Evolutionary conservation across 345 rosid genomes (phyloP).

Genomic region (Abelmoschus esculentus): DNA sequence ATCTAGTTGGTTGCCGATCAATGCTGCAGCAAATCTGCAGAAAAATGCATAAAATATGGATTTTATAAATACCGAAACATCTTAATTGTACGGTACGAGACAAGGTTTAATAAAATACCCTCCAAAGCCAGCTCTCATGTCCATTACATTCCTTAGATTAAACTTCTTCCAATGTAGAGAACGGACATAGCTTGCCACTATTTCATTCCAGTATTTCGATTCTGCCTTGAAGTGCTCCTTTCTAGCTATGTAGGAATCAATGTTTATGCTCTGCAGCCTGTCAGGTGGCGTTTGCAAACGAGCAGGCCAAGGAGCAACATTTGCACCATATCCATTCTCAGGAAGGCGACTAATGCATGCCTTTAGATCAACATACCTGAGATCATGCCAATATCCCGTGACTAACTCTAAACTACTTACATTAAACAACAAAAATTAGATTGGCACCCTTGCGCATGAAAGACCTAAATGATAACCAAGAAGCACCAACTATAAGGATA

Average conservation of each 20-base stretch:
- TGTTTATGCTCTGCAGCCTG: constrained; percentile 50
- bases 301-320: background rate
- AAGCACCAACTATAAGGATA: too few relatives aligned
- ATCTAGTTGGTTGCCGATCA: constrained; percentile 41
- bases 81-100: background rate
- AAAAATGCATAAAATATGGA: background rate
- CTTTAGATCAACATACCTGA: constrained; percentile 45
- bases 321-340: background rate
- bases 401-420: background rate
- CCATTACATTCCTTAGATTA: constrained; percentile 49
- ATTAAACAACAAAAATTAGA: background rate
- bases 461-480: too few relatives aligned
- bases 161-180: constrained; percentile 49
- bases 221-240: constrained; percentile 58
- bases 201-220: constrained; percentile 50
- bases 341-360: constrained; percentile 48
- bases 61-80: background rate
- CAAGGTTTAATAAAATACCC: constrained; percentile 18
- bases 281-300: constrained; percentile 56
- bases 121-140: constrained; percentile 27
- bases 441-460: too few relatives aligned
- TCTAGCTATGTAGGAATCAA: constrained; percentile 51
- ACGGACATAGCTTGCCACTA: constrained; percentile 40
- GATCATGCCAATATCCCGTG: background rate
- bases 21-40: constrained; percentile 55